These are phyloP conservation scores for Nannizziopsis barbatae DNA, from an alignment of 2,329 filamentous ascomycete species.

Conservation along the genomic window DNA sequence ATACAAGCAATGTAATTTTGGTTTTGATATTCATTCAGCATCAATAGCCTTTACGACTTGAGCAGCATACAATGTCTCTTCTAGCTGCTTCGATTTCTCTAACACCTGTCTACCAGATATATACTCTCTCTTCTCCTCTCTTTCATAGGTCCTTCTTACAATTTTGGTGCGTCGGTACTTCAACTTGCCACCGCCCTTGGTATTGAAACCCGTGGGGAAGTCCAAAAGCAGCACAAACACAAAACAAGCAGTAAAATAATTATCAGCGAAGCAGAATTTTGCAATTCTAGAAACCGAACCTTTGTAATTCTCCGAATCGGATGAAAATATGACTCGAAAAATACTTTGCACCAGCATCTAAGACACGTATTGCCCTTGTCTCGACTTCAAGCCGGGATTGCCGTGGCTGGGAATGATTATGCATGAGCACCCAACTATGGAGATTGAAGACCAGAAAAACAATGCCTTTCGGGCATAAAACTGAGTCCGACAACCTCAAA, in stretches of 20 bases:
- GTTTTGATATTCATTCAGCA: too few species aligned
- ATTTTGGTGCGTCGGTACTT: constrained; percentile 41
- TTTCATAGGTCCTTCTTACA: constrained; percentile 5
- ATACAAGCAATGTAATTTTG: background rate
- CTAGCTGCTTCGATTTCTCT: background rate
- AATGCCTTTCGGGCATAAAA: too few species aligned
- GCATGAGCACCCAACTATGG: constrained; percentile 16
- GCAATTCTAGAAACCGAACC: too few species aligned
- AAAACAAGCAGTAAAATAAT: too few species aligned
- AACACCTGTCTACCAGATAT: background rate
- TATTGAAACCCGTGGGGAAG: too few species aligned
- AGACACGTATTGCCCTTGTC: constrained; percentile 24
- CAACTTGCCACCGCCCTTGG: constrained; percentile 45
- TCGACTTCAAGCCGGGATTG: background rate
- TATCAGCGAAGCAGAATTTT: too few species aligned
- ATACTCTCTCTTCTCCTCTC: background rate
- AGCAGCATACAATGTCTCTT: background rate
- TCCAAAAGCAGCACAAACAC: too few species aligned
- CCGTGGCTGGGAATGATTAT: background rate
- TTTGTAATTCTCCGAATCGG: too few species aligned
- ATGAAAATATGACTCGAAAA: too few species aligned
- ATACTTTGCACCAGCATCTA: too few species aligned
- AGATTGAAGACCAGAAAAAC: background rate
- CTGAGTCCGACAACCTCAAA: background rate
- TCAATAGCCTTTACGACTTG: background rate